Evolutionary conservation across 2,329 filamentous ascomycete species (phyloP).

Genomic region (Elsinoe arachidis): DNA sequence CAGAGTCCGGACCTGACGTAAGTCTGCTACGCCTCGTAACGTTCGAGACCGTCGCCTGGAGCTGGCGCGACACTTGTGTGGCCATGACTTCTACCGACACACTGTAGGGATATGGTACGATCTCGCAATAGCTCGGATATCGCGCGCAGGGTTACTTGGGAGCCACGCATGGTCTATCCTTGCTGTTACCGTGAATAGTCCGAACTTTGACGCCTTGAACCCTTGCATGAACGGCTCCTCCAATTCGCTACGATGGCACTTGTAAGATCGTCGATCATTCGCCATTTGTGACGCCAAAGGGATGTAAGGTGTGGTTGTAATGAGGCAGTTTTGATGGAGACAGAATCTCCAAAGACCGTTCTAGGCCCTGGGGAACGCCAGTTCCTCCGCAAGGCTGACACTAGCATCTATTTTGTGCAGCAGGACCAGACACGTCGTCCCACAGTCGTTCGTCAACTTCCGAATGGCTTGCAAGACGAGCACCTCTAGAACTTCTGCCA

Average conservation of each 20-base stretch:
- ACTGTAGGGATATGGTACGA: too few species aligned
- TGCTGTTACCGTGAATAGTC: not conserved
- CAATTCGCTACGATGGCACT: not conserved
- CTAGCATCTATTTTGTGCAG: not conserved
- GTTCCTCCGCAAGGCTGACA: not conserved
- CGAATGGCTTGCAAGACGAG: not conserved
- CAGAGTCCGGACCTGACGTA: too few species aligned
- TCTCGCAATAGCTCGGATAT: too few species aligned
- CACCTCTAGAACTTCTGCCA: not conserved
- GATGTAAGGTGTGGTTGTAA: not conserved
- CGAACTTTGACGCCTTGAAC: not conserved
- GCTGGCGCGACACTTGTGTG: too few species aligned
- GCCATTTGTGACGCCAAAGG: too few species aligned
- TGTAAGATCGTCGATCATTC: not conserved
- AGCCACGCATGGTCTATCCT: too few species aligned
- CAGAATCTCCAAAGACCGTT: not conserved
- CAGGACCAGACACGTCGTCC: not conserved
- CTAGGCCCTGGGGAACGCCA: not conserved
- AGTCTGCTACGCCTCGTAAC: too few species aligned
- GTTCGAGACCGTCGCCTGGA: too few species aligned
- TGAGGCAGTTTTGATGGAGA: not conserved
- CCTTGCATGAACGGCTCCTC: not conserved
- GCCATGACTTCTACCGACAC: too few species aligned
- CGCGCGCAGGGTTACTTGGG: too few species aligned
- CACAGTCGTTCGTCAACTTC: not conserved